phyloP scores from a whole-genome alignment of 2,329 filamentous ascomycete species.

The Aspergillus unguis region DNA sequence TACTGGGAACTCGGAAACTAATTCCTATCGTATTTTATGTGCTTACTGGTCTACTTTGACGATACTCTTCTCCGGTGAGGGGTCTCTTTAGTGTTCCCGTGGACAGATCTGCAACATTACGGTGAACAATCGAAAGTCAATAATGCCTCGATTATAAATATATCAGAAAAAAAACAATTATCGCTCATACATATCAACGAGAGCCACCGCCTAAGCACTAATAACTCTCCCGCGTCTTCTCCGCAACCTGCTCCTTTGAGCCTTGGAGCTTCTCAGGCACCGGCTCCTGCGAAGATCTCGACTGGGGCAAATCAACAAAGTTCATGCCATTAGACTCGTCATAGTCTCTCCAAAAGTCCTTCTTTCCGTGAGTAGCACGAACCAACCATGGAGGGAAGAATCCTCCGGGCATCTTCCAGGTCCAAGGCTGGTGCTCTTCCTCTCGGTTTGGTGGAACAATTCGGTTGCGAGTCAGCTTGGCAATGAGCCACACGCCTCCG shows the following conservation, averaged over 20 bases:
- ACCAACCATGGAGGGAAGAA: slow-evolving; percentile 71
- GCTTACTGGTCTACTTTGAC: too few species aligned
- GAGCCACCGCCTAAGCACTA: neutral
- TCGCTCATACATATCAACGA: too few species aligned
- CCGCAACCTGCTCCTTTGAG: slow-evolving; percentile 1
- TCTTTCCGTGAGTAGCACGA: slow-evolving; percentile 63
- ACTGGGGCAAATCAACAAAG: slow-evolving; percentile 13
- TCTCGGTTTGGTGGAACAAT: slow-evolving; percentile 69
- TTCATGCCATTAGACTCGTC: slow-evolving; percentile 21
- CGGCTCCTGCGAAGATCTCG: slow-evolving; percentile 19
- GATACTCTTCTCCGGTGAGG: too few species aligned
- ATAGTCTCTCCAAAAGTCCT: slow-evolving; percentile 63
- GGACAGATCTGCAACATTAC: too few species aligned
- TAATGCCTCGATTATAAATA: too few species aligned
- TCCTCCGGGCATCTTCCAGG: slow-evolving; percentile 71
- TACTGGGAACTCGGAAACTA: too few species aligned
- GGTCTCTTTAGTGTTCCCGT: too few species aligned
- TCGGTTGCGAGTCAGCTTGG: slow-evolving; percentile 63
- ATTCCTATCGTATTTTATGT: too few species aligned
- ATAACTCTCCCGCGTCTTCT: neutral
- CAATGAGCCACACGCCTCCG: slow-evolving; percentile 64
- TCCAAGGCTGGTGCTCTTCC: slow-evolving; percentile 74
- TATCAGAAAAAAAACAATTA: too few species aligned
- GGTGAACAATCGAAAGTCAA: too few species aligned
- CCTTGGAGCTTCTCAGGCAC: slow-evolving; percentile 7